phyloP scores from a whole-genome alignment of 495 filamentous ascomycete species.

The Xylaria venustula region DNA sequence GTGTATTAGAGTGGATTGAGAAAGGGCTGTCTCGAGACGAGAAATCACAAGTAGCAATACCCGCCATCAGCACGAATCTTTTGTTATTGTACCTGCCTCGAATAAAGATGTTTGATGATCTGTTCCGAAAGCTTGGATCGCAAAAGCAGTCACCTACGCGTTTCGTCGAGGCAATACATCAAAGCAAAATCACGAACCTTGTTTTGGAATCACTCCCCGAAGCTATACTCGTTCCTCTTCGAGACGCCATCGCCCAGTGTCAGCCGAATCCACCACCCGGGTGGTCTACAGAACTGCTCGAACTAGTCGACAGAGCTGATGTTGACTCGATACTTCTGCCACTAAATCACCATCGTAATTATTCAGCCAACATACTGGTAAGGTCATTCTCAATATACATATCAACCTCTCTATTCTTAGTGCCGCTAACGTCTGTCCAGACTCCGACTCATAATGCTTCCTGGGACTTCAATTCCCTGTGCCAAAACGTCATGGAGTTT shows the following conservation, averaged over 20 bases:
- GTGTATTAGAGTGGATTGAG: conserved; percentile 65
- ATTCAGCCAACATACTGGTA: conserved; percentile 34
- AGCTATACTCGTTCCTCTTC: conserved; percentile 71
- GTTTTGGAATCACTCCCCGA: conserved; percentile 82
- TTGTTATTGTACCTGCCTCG: conserved; percentile 45
- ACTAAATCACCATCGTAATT: conserved; percentile 31
- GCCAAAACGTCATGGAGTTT: conserved; percentile 41
- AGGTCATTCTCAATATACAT: too few relatives aligned
- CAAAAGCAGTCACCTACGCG: conserved; percentile 36
- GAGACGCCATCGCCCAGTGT: conserved; percentile 79
- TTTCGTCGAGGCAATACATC: conserved; percentile 61
- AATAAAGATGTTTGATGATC: conserved; percentile 61
- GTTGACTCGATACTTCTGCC: conserved; percentile 64
- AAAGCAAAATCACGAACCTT: conserved; percentile 53
- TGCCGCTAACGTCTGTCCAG: conserved; percentile 28
- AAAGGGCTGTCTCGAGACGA: conserved; percentile 47
- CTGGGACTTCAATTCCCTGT: conserved; percentile 70
- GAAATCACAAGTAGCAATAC: conserved; percentile 17
- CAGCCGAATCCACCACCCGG: conserved; percentile 75
- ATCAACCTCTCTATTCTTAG: neutral
- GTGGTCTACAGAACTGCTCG: conserved; percentile 68
- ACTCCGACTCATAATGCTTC: conserved; percentile 61
- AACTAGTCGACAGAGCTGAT: conserved; percentile 80
- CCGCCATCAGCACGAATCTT: conserved; percentile 42
- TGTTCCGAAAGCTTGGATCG: conserved; percentile 44